phyloP scores from a whole-genome alignment of 371 early-diverging fungal species.

The Dichotomocladium elegans region DNA sequence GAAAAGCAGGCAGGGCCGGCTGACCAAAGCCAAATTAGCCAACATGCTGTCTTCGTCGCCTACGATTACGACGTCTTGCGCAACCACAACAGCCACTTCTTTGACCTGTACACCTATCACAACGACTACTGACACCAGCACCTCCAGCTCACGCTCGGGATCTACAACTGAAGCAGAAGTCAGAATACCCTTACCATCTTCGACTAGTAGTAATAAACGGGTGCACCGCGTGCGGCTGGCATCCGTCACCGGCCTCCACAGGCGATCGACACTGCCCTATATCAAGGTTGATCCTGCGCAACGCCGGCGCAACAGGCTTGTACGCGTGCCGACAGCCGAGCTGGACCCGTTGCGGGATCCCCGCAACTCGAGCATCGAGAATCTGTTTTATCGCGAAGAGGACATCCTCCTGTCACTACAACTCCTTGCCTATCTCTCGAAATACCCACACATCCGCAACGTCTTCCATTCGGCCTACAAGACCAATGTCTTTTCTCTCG shows the following conservation, averaged over 20 bases:
- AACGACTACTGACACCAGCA: too few relatives aligned
- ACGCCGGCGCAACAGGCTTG: slow-evolving; percentile 26
- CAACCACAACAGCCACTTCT: neutral
- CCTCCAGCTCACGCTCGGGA: too few relatives aligned
- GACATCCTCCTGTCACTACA: slow-evolving; percentile 84
- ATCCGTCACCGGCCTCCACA: slow-evolving; percentile 2
- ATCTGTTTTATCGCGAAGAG: slow-evolving; percentile 71
- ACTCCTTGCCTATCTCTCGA: slow-evolving; percentile 82
- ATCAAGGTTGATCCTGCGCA: slow-evolving; percentile 24
- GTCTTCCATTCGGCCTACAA: slow-evolving; percentile 59
- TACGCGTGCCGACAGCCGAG: slow-evolving; percentile 12
- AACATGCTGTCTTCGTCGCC: too few relatives aligned
- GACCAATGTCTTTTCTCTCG: slow-evolving; percentile 69
- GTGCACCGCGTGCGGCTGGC: neutral
- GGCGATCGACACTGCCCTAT: slow-evolving; percentile 41
- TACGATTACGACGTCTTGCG: too few relatives aligned
- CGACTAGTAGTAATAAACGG: neutral
- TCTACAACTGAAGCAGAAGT: too few relatives aligned
- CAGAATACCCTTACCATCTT: too few relatives aligned
- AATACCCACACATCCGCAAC: slow-evolving; percentile 72
- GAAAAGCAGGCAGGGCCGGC: too few relatives aligned
- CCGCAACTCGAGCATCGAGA: slow-evolving; percentile 24
- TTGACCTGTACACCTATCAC: too few relatives aligned
- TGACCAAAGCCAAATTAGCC: too few relatives aligned
- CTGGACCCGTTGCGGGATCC: slow-evolving; percentile 13